A percentile compares a stretch with the other conserved stretches of the same genome.
Conservation (phyloP, 106 monocot species). For the Dendrobium nobile region DNA sequence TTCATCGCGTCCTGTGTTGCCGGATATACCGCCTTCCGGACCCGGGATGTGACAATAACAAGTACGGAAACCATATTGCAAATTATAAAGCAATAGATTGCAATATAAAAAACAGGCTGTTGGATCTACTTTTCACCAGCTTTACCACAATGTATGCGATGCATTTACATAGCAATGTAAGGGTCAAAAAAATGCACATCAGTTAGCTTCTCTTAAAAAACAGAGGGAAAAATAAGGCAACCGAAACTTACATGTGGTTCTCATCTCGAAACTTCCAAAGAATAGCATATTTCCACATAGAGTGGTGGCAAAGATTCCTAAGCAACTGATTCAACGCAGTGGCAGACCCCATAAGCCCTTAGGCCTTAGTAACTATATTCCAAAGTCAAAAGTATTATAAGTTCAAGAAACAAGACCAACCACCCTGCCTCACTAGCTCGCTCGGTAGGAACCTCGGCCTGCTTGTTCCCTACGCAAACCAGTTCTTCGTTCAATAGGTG, state of each 20-base stretch:
- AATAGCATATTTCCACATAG: constrained; percentile 61
- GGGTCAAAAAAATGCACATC: constrained; percentile 3
- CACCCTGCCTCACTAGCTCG: constrained; percentile 27
- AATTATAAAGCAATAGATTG: not conserved
- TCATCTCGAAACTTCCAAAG: constrained; percentile 50
- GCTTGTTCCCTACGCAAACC: constrained; percentile 66
- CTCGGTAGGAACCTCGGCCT: constrained; percentile 64
- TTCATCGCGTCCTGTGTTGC: too few relatives aligned
- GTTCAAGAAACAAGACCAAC: not conserved
- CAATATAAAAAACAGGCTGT: not conserved
- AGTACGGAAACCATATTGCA: not conserved
- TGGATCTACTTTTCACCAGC: not conserved
- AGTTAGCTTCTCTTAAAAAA: not conserved
- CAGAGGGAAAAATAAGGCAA: not conserved
- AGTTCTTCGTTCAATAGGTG: constrained; percentile 50
- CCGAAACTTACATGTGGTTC: constrained; percentile 30
- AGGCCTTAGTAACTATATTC: not conserved
- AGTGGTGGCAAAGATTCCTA: constrained; percentile 40
- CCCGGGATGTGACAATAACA: not conserved
- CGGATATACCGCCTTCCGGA: too few relatives aligned
- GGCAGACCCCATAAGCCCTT: constrained; percentile 26
- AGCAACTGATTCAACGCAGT: constrained; percentile 30
- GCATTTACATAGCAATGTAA: not conserved
- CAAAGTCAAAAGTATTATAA: not conserved
- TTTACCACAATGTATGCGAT: not conserved